Evolutionary conservation across 2,329 filamentous ascomycete species (phyloP), one percentile per base, ranked within the genome.

Genomic region (Parafenestella ontariensis): DNA sequence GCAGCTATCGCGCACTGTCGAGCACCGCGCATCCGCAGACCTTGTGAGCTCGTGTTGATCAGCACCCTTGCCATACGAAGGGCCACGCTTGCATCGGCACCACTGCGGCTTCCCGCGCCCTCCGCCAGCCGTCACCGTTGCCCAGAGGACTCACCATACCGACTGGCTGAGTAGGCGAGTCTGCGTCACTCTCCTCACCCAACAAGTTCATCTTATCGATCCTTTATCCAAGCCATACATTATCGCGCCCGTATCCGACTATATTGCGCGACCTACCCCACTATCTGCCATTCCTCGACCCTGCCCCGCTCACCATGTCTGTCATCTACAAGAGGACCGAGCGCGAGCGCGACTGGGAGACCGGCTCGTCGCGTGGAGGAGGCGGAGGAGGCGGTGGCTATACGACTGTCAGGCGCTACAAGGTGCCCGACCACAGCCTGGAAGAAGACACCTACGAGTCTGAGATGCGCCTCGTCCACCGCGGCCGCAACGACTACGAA

Each of bases 401-500:
- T 65, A 83, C 81, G 60, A 85, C 82, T 6, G 81, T 87, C 62
- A 85, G 84, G 69, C 83, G 85, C 65, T 88, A 88, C 77, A 79
- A 80, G 57, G 72, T 82, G n/a, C 81, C 81, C 45, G 81, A 83
- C 44, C 63, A 64, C 48, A 75, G 76, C 52, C 75, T 78, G 33
- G 70, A 76, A 41, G 71, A 74, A 46, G 78, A 79, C 54, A 70
- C 68, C 26, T 77, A 78, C 62, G 77, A 80, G 56, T 75, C 80
- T 47, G 80, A 83, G 62, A 80, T 81, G 61, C 77, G 80, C 52
- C 77, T 84, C 56, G 76, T 81, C 56, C 77, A 78, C 49, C 71
- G 64, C 37, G 59, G 62, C n/a, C 72, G 68, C 62, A 64, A 71
- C 41, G 69, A 74, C 42, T 69, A 64, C 24, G 62, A 66, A 17